Conservation (phyloP, 345 rosid genomes). For the Dipteronia dyeriana region DNA sequence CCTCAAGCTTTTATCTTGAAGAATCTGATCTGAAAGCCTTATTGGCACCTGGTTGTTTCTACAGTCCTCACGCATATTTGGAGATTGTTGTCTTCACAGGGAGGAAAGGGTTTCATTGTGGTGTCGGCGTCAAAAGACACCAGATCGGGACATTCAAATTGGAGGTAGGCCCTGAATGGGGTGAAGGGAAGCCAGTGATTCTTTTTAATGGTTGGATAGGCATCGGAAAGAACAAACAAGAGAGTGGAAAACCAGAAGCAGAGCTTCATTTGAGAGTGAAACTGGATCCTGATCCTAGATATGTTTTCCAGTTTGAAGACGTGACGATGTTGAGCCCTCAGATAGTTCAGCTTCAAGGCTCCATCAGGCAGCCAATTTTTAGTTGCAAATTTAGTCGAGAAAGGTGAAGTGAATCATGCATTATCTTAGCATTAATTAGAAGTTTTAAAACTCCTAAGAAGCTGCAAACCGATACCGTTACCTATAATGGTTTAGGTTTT, state of each 20-base stretch:
- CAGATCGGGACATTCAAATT: conserved; percentile 79
- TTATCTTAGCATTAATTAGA: neutral
- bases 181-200: conserved; percentile 66
- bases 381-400: conserved; percentile 93
- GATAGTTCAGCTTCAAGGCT: conserved; percentile 91
- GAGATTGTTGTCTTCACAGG: conserved; percentile 69
- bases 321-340: conserved; percentile 82
- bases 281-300: conserved; percentile 94
- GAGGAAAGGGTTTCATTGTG: conserved; percentile 69
- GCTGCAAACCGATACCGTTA: neutral
- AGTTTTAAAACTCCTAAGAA: neutral
- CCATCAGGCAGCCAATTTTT: conserved; percentile 89
- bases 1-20: conserved; percentile 89
- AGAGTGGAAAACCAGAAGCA: conserved; percentile 56
- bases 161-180: conserved; percentile 92
- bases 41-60: conserved; percentile 78
- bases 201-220: conserved; percentile 91
- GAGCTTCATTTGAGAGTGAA: conserved; percentile 90
- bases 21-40: conserved; percentile 85
- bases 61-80: conserved; percentile 59
- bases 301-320: conserved; percentile 93
- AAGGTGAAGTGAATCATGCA: conserved; percentile 53
- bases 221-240: conserved; percentile 80
- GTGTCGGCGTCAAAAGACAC: conserved; percentile 76
- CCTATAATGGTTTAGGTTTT: neutral